Conservation (phyloP, 1,284 basidiomycete species). For the Leccinum griseonigrum region DNA sequence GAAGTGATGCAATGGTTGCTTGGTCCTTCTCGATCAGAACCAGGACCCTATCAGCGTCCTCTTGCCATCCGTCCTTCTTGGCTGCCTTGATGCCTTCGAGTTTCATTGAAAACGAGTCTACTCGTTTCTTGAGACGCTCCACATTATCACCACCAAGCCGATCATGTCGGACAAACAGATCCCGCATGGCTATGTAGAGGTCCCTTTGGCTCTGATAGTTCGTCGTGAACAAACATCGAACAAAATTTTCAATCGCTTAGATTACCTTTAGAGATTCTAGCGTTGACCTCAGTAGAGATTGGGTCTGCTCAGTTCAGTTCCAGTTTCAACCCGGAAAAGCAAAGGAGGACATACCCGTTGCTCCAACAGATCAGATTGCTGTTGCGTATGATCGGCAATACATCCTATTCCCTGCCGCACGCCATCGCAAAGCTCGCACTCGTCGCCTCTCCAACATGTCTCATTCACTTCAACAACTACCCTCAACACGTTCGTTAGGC, state of each 20-base stretch:
- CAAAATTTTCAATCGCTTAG: background rate
- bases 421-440: conserved; percentile 78
- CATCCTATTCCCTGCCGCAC: conserved; percentile 72
- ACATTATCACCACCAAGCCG: conserved; percentile 82
- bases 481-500: conserved; percentile 78
- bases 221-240: conserved; percentile 11
- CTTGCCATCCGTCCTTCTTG: conserved; percentile 78
- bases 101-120: conserved; percentile 73
- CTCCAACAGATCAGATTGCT: conserved; percentile 77
- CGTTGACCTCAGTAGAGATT: conserved; percentile 59
- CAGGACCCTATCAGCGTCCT: conserved; percentile 74
- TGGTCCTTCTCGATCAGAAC: conserved; percentile 75
- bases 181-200: conserved; percentile 80
- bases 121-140: conserved; percentile 81
- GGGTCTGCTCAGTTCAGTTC: conserved; percentile 41
- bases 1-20: conserved; percentile 63
- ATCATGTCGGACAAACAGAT: conserved; percentile 81
- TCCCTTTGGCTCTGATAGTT: conserved; percentile 73
- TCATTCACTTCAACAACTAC: conserved; percentile 78
- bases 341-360: conserved; percentile 56
- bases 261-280: conserved; percentile 73
- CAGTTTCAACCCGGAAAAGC: background rate
- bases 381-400: conserved; percentile 68
- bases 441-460: conserved; percentile 75
- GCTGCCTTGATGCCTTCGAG: conserved; percentile 68